These are phyloP conservation scores for Pichia sp. DNA, from an alignment of 1,139 yeast species.

Conservation along the genomic window DNA sequence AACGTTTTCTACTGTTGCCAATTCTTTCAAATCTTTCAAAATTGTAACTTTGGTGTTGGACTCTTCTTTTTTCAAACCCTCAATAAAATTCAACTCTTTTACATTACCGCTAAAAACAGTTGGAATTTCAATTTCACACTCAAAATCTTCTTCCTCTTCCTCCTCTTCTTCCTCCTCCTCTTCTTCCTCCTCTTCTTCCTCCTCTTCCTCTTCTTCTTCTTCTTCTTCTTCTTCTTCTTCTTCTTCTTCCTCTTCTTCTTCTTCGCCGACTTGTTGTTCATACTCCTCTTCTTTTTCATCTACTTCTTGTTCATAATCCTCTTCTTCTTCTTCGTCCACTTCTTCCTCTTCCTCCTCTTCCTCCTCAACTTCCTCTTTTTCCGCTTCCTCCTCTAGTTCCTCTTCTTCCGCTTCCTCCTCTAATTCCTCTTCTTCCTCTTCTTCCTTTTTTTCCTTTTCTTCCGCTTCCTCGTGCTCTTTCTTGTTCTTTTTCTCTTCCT, in stretches of 20 bases:
- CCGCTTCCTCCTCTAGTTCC: not conserved
- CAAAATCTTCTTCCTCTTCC: not conserved
- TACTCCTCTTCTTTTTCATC: not conserved
- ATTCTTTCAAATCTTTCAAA: too few species aligned
- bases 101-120: too few species aligned
- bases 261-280: not conserved
- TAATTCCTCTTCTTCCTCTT: too few species aligned
- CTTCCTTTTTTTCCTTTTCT: too few species aligned
- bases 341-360: not conserved
- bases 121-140: not conserved
- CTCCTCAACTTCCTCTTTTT: not conserved
- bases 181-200: not conserved
- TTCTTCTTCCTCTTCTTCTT: not conserved
- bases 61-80: too few species aligned
- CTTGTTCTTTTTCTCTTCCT: too few species aligned
- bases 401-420: too few species aligned
- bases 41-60: too few species aligned
- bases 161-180: not conserved
- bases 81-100: too few species aligned
- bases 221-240: not conserved
- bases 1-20: too few species aligned
- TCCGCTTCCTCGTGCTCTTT: too few species aligned
- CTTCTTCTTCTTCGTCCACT: not conserved
- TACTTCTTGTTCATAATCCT: not conserved
- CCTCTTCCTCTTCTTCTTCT: not conserved